Evolutionary conservation across 1,284 basidiomycete species (phyloP), one percentile per base, ranked within the genome.

Genomic region (Chalciporus sp.): DNA sequence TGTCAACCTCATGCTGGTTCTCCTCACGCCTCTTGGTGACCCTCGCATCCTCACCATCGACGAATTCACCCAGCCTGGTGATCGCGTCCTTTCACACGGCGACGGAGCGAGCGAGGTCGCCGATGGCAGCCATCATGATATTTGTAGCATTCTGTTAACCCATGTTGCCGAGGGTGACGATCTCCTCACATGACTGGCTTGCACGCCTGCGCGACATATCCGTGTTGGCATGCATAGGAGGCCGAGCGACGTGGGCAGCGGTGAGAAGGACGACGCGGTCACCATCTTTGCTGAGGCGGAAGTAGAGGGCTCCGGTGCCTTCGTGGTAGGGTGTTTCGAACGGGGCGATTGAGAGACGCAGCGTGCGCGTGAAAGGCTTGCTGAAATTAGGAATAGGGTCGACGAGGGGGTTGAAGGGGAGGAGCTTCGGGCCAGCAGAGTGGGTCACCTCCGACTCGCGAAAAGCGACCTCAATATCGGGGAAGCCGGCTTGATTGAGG

Each of bases 291-390:
- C 55, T 48, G 40, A 67, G 66, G 50, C 43, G 39, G 56, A 76
- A 47, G 61, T 67, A 74, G 55, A 76, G 61, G 8, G 66, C 68
- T 10, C 60, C 65, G 26, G 72, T 74, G 4, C 73, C 71, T 54
- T 69, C 64, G 42, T 49, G 20, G 43, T 56, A 42, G 23, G 57
- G 56, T 12, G 61, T 69, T 10, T 55, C 57, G 47, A 61, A 37
- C 43, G 58, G 26, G 63, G 61, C 60, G 67, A 7, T 65, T 42
- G 37, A 69, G 53, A 45, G 23, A 23, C 3, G 3, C 23, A 23
- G 23, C 23, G 23, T 23, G 23, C 3, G 23, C 23, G 74, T 71
- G 31, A 76, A 59, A 27, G 70, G 68, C 23, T 61, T 52, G 51
- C 61, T 60, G 45, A 71, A 58, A 35, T 67, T 61, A 20, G 53